A percentile compares a stretch with the other conserved stretches of the same genome.
These are phyloP conservation scores for Penicillium pulvis DNA, from an alignment of 495 filamentous ascomycete genomes.

Conservation along the genomic window DNA sequence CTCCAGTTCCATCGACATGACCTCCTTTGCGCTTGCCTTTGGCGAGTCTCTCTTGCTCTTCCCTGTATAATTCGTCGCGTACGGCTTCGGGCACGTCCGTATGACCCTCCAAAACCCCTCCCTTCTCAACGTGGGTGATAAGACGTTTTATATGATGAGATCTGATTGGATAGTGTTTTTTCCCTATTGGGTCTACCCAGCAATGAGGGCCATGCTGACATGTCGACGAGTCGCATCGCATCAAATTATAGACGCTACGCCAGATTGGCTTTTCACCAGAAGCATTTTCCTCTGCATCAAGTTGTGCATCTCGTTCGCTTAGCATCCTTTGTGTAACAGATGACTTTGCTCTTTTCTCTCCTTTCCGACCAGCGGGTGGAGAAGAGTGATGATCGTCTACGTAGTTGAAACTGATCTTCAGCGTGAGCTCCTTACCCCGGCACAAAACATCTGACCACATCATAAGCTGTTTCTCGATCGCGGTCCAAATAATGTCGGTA, in stretches of 20 bases:
- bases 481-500: constrained; percentile 16
- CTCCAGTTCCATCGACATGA: constrained; percentile 1
- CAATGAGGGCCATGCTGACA: constrained; percentile 29
- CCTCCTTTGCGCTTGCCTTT: constrained; percentile 14
- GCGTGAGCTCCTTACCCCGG: constrained; percentile 9
- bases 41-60: constrained; percentile 26
- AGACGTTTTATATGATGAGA: constrained; percentile 25
- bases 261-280: constrained; percentile 27
- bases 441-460: constrained; percentile 11
- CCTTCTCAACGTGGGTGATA: constrained; percentile 22
- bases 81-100: constrained; percentile 24
- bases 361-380: background rate
- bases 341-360: constrained; percentile 9
- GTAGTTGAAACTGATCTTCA: constrained; percentile 19
- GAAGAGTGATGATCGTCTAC: constrained; percentile 5
- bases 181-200: constrained; percentile 31
- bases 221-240: constrained; percentile 27
- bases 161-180: constrained; percentile 31
- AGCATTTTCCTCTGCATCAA: constrained; percentile 13
- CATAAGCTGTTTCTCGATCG: constrained; percentile 23
- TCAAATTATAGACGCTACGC: constrained; percentile 32
- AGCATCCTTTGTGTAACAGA: constrained; percentile 1
- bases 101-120: constrained; percentile 22
- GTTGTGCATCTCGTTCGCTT: background rate
- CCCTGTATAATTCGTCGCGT: constrained; percentile 23